Evolutionary conservation across 768 basidiomycete species (phyloP).

Genomic region (Boletus huronensis): DNA sequence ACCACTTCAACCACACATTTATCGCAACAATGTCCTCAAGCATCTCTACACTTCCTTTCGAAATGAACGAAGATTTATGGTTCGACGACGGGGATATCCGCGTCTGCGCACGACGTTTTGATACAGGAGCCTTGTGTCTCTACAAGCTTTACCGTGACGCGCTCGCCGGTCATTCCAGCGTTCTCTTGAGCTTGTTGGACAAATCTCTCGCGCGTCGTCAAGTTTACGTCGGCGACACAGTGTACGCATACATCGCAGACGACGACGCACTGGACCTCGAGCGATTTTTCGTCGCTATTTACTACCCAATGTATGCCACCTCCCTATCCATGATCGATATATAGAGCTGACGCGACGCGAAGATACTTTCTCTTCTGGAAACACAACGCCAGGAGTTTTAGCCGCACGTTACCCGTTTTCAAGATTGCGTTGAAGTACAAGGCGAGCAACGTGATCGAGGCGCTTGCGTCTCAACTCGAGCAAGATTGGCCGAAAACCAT

Average conservation of each 20-base stretch:
- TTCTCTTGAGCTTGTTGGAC: background rate
- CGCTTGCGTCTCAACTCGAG: constrained; percentile 5
- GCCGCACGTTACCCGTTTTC: background rate
- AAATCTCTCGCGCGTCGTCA: background rate
- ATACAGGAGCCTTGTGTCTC: constrained; percentile 2
- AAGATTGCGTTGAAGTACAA: constrained; percentile 4
- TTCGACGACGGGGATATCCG: constrained; percentile 5
- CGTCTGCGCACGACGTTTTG: constrained; percentile 5
- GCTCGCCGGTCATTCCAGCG: background rate
- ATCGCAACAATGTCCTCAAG: background rate
- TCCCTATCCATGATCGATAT: background rate
- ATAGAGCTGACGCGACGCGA: background rate
- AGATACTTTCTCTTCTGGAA: constrained; percentile 7
- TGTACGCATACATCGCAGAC: constrained; percentile 1
- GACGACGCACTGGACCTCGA: constrained; percentile 6
- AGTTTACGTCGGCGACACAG: background rate
- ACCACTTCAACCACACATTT: background rate
- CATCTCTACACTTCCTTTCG: background rate
- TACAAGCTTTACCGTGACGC: constrained; percentile 7
- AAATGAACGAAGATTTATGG: constrained; percentile 1
- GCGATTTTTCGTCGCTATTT: constrained; percentile 1
- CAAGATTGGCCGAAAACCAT: constrained; percentile 7
- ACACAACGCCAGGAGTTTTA: background rate
- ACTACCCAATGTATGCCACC: constrained; percentile 1
- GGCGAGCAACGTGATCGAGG: constrained; percentile 1